phyloP scores from a whole-genome alignment of 306 rosid genomes.

The Amphicarpaea edgeworthii region DNA sequence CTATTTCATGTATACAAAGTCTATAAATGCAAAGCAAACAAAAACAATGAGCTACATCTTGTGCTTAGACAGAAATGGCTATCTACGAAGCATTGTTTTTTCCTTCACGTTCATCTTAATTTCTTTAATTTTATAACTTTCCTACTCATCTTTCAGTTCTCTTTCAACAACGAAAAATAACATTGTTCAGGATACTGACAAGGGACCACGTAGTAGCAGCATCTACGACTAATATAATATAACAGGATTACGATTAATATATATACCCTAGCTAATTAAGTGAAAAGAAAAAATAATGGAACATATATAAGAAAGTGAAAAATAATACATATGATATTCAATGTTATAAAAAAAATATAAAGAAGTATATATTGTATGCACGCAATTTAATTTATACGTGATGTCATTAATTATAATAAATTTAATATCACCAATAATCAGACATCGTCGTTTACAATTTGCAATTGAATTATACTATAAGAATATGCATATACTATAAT shows the following conservation, averaged over 20 bases:
- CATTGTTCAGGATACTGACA: slow-evolving; percentile 17
- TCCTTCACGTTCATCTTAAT: slow-evolving; percentile 26
- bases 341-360: too few species aligned
- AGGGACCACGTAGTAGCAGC: neutral
- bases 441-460: too few species aligned
- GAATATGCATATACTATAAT: too few species aligned
- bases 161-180: slow-evolving; percentile 10
- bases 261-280: neutral
- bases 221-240: neutral
- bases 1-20: slow-evolving; percentile 1
- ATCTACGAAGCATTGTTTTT: neutral
- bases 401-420: too few species aligned
- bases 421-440: too few species aligned
- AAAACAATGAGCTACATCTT: neutral
- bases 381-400: too few species aligned
- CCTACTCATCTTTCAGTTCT: slow-evolving; percentile 14
- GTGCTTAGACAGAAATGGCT: slow-evolving; percentile 29
- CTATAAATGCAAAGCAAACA: neutral
- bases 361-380: too few species aligned
- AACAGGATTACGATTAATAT: neutral
- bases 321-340: too few species aligned
- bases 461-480: too few species aligned
- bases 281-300: neutral
- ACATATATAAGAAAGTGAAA: too few species aligned
- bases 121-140: slow-evolving; percentile 3